A percentile compares a stretch with the other conserved stretches of the same genome.
phyloP scores from a whole-genome alignment of 2,329 filamentous ascomycete species.

The Periglandula ipomoeae region DNA sequence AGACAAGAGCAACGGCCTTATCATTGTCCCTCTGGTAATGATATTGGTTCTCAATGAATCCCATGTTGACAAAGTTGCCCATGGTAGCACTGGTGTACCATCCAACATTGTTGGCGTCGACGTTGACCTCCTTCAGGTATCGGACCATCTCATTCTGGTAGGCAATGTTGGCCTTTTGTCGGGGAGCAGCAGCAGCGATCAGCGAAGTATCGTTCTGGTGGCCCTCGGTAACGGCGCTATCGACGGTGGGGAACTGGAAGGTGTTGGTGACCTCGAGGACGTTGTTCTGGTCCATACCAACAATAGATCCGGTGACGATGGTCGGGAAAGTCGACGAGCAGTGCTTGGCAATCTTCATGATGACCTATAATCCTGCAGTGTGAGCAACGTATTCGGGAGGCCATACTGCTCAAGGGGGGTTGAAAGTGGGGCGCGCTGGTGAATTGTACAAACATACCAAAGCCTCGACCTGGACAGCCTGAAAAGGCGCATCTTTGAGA shows the following conservation, averaged over 20 bases:
- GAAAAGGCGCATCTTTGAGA: constrained; percentile 61
- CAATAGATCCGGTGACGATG: constrained; percentile 78
- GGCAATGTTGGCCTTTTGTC: constrained; percentile 77
- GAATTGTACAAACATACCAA: constrained; percentile 52
- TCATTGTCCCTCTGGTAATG: constrained; percentile 97
- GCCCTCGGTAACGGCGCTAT: constrained; percentile 57
- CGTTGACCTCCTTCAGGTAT: constrained; percentile 92
- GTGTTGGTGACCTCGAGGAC: constrained; percentile 86
- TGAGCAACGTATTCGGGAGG: constrained; percentile 13
- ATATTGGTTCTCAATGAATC: constrained; percentile 96
- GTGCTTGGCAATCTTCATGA: constrained; percentile 98
- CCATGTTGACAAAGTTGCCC: constrained; percentile 94
- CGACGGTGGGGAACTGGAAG: constrained; percentile 85
- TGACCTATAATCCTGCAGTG: constrained; percentile 49
- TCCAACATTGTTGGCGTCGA: constrained; percentile 94
- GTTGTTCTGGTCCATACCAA: constrained; percentile 82
- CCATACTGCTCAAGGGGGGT: constrained; percentile 14
- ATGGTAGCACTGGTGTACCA: constrained; percentile 99
- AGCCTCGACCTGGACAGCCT: constrained; percentile 88
- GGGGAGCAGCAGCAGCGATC: constrained; percentile 77
- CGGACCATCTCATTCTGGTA: constrained; percentile 98
- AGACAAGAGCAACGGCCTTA: constrained; percentile 77
- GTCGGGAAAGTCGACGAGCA: constrained; percentile 82
- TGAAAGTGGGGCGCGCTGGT: constrained; percentile 23
- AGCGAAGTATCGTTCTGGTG: constrained; percentile 70